phyloP scores from a whole-genome alignment of 2,329 filamentous ascomycete genomes.

The Pleoardoris graminearum region DNA sequence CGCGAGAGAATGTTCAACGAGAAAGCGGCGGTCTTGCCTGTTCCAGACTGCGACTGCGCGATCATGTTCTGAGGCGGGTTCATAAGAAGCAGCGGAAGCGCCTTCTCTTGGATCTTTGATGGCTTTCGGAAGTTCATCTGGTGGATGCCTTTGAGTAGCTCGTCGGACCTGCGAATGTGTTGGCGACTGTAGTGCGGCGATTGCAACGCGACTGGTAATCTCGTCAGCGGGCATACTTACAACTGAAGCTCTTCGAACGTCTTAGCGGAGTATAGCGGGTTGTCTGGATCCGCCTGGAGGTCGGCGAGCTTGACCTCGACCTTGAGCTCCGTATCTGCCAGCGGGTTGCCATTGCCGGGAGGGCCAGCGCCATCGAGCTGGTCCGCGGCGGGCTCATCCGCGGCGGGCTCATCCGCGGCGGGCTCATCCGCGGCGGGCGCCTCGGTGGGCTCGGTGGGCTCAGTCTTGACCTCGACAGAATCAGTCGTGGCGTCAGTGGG shows the following conservation, averaged over 20 bases:
- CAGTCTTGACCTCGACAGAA: not conserved
- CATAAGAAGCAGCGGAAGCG: conserved; percentile 82
- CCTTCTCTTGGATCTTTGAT: conserved; percentile 96
- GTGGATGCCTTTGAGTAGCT: conserved; percentile 63
- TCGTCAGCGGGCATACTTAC: conserved; percentile 56
- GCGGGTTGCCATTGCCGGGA: conserved; percentile 46
- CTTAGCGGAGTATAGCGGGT: conserved; percentile 82
- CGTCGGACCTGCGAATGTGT: conserved; percentile 45
- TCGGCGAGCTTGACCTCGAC: conserved; percentile 93
- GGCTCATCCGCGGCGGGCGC: not conserved
- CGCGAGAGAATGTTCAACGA: conserved; percentile 89
- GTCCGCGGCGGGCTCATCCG: conserved; percentile 14
- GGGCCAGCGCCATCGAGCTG: conserved; percentile 54
- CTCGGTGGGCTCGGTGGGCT: not conserved
- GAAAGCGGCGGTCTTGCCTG: conserved; percentile 96
- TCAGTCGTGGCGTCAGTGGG: no score
- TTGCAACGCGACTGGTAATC: not conserved
- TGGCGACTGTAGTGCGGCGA: not conserved
- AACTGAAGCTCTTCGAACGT: conserved; percentile 84
- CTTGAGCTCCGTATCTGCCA: conserved; percentile 76
- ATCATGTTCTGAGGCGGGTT: conserved; percentile 94
- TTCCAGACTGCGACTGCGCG: conserved; percentile 98
- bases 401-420: not conserved
- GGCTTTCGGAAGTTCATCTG: conserved; percentile 92
- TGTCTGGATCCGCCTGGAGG: conserved; percentile 81